Evolutionary conservation across 805 yeast genomes (phyloP), one percentile per base, ranked within the genome.

Genomic region (Cyberlindnera mrakii): DNA sequence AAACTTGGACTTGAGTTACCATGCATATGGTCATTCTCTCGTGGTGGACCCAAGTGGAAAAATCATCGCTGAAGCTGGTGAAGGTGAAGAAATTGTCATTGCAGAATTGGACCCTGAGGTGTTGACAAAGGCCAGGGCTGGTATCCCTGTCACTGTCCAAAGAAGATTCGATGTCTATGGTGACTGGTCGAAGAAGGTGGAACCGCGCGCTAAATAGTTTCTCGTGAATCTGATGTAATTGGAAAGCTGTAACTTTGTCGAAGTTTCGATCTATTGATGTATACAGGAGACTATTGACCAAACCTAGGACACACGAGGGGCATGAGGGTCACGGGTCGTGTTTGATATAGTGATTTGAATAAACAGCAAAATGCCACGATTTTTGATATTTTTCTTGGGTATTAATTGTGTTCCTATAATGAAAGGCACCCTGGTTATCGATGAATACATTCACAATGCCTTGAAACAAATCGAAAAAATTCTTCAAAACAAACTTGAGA

Each of bases 1-100:
- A 60, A 87, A 88, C 61, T 64, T 72, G 43, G 74, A 72, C 10
- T 39, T 54, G 27, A 64, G 65, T 17, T 81, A 81, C 58, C 85
- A 78, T 52, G 82, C 85, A 0, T 81, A 75, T 51, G 88, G 88
- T 1, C 88, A 81, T 54, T 77, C 84, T 0, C 58, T 81, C 55
- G 79, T 81, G 6, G 83, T 77, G 37, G 80, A 78, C 57, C 88
- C 88, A 20, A 67, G 67, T 42, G 88, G 87, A 33, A 71, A 72
- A 19, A 67, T 81, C 35, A 53, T 81, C 33, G 81, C 80, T 7
- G 95, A 87, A 58, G 95, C 95, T 5, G 91, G 84, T 10, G 88
- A 82, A 51, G 81, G 72, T 14, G 95, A 87, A 63, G 85, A 77
- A 52, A 81, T 85, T 48, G 72, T 85, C 5, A 82, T 78, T 55